phyloP scores from a whole-genome alignment of 1,284 basidiomycete species.

The Boletus hoseneyae region DNA sequence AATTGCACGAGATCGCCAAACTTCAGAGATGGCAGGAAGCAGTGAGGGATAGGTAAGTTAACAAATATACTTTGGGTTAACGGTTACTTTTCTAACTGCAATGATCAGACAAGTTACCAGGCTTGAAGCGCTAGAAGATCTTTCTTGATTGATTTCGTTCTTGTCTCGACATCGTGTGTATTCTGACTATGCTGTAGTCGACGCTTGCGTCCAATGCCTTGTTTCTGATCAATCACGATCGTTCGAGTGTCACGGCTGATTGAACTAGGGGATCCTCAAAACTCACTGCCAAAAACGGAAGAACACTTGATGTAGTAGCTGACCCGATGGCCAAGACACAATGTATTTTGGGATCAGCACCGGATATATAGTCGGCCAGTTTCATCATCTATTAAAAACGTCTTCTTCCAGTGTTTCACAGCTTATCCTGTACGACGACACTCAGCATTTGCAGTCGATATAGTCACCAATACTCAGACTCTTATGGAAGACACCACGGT shows the following conservation, averaged over 20 bases:
- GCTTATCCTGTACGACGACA: neutral
- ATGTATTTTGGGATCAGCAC: no score
- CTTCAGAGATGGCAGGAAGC: constrained; percentile 92
- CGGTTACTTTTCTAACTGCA: constrained; percentile 12
- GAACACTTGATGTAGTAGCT: no score
- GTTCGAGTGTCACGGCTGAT: neutral
- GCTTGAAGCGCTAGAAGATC: constrained; percentile 32
- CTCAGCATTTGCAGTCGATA: neutral
- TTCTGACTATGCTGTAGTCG: constrained; percentile 8
- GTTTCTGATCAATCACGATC: neutral
- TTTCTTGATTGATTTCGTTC: constrained; percentile 21
- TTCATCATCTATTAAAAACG: no score
- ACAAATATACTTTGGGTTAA: neutral
- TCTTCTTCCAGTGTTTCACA: no score
- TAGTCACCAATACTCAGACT: constrained; percentile 1
- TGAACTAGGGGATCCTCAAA: neutral
- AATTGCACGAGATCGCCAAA: constrained; percentile 89
- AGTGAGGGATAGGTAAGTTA: constrained; percentile 72
- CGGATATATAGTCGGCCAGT: no score
- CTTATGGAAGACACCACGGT: constrained; percentile 7
- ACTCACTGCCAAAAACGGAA: no score
- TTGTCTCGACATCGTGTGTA: constrained; percentile 1
- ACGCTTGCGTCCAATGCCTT: neutral
- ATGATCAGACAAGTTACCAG: constrained; percentile 27
- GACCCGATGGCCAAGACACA: no score